Conservation (phyloP, 352 stramenopile genomes). For the Globisporangium takayamanum region DNA sequence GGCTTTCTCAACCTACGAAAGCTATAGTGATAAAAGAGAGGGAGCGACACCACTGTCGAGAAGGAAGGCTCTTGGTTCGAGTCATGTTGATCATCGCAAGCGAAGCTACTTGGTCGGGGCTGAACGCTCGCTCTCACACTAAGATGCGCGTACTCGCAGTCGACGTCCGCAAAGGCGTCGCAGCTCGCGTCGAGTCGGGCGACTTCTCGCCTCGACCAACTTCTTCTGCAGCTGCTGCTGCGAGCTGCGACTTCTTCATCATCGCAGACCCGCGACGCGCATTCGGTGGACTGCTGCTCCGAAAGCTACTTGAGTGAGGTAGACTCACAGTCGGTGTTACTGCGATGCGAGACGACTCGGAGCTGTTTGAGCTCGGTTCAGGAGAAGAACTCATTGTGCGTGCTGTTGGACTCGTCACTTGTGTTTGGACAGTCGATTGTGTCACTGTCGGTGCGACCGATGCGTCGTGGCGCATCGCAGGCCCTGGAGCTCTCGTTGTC, state of each 20-base stretch:
- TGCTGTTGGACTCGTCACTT: not conserved
- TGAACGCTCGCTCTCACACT: not conserved
- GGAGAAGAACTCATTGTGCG: not conserved
- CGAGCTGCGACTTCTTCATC: constrained; percentile 6
- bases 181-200: constrained; percentile 12
- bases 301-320: not conserved
- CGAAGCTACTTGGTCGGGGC: not conserved
- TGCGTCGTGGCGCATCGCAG: not conserved
- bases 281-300: constrained; percentile 4
- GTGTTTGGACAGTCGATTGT: not conserved
- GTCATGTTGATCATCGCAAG: too few species aligned
- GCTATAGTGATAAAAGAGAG: constrained; percentile 20
- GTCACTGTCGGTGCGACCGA: not conserved
- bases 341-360: not conserved
- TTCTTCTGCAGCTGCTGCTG: not conserved
- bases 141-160: not conserved
- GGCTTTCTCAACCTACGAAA: constrained; percentile 72
- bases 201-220: constrained; percentile 7
- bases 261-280: constrained; percentile 2
- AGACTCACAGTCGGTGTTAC: not conserved
- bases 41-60: too few species aligned
- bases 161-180: constrained; percentile 2
- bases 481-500: not conserved
- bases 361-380: not conserved
- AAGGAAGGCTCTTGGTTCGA: not conserved